A percentile compares a stretch with the other conserved stretches of the same genome.
These are phyloP conservation scores for Arthrobotrys sinensis DNA, from an alignment of 2,329 filamentous ascomycete genomes.

Conservation along the genomic window DNA sequence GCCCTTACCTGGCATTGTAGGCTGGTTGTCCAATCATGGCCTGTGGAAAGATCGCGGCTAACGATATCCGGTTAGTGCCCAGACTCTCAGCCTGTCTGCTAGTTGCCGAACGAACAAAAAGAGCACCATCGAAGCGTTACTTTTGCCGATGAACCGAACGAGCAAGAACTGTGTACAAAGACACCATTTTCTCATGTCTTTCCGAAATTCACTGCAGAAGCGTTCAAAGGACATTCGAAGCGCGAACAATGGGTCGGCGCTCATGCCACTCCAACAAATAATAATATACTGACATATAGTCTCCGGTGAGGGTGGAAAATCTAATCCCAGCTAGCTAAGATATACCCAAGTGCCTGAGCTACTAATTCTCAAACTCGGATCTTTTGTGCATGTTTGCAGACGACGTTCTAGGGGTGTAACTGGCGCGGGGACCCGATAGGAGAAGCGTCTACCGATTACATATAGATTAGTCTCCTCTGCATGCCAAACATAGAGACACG, in stretches of 20 bases:
- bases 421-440: constrained; percentile 1
- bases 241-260: constrained; percentile 14
- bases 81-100: background rate
- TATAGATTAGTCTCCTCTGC: background rate
- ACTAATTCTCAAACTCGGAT: background rate
- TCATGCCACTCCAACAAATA: constrained; percentile 22
- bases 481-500: constrained; percentile 12
- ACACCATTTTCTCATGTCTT: constrained; percentile 40
- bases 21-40: constrained; percentile 16
- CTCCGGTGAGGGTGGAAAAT: constrained; percentile 21
- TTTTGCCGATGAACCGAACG: constrained; percentile 41
- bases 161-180: constrained; percentile 1
- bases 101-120: constrained; percentile 19
- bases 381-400: background rate
- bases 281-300: background rate
- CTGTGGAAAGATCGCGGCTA: background rate
- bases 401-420: background rate
- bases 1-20: constrained; percentile 16
- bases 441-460: constrained; percentile 3
- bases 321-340: constrained; percentile 7
- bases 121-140: constrained; percentile 18
- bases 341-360: background rate
- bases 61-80: constrained; percentile 19
- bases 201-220: constrained; percentile 50
- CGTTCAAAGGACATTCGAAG: constrained; percentile 47